Conservation (phyloP, 352 stramenopile species). For the Phytophthora uliginosa region DNA sequence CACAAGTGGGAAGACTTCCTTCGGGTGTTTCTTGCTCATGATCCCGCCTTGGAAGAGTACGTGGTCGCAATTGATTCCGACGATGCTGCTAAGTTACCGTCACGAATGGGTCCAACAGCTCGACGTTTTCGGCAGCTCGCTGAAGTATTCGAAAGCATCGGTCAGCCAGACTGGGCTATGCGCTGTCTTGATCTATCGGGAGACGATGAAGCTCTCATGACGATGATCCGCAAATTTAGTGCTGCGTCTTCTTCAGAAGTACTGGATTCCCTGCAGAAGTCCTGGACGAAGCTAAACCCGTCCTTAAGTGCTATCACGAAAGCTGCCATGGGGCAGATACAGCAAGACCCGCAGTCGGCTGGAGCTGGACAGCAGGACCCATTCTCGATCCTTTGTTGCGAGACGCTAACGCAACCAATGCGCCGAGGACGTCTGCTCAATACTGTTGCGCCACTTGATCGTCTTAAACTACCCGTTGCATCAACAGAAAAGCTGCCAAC, state of each 20-base stretch:
- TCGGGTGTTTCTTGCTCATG: constrained; percentile 53
- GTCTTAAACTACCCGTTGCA: constrained; percentile 38
- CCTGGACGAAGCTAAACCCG: constrained; percentile 65
- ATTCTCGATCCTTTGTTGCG: constrained; percentile 75
- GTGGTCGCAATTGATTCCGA: constrained; percentile 57
- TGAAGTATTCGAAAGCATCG: constrained; percentile 55
- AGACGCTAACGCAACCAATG: constrained; percentile 63
- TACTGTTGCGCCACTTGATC: constrained; percentile 58
- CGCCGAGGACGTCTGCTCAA: constrained; percentile 75
- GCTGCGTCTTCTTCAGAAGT: constrained; percentile 31
- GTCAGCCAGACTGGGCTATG: constrained; percentile 62
- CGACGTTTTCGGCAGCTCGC: constrained; percentile 55
- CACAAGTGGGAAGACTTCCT: constrained; percentile 71
- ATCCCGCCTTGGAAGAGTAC: constrained; percentile 79
- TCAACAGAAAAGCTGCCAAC: constrained; percentile 20
- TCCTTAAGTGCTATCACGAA: constrained; percentile 57
- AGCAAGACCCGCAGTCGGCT: constrained; percentile 18
- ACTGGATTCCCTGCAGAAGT: constrained; percentile 55
- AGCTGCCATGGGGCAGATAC: constrained; percentile 22
- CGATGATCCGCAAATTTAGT: constrained; percentile 48
- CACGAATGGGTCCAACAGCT: constrained; percentile 51
- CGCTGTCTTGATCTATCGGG: constrained; percentile 79
- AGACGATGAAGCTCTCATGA: constrained; percentile 71
- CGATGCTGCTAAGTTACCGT: constrained; percentile 68
- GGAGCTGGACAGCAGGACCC: constrained; percentile 49